Conservation (phyloP, 345 rosid genomes). For the Dipteronia dyeriana region DNA sequence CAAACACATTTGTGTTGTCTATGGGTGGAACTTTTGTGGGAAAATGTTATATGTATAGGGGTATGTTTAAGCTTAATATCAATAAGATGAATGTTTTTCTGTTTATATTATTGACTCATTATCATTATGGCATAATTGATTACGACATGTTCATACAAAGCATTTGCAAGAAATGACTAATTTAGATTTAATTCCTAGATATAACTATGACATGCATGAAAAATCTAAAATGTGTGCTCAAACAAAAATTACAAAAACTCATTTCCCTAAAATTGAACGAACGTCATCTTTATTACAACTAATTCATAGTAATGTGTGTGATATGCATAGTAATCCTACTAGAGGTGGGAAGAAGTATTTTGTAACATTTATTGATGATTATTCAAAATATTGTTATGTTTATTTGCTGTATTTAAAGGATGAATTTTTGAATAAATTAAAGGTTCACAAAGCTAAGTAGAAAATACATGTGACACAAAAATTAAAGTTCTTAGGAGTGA, state of each 20-base stretch:
- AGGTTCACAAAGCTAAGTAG: neutral
- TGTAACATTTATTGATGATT: slow-evolving; percentile 2
- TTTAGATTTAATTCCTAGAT: neutral
- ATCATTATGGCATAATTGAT: neutral
- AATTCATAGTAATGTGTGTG: too few relatives aligned
- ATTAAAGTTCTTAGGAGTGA: neutral
- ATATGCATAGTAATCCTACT: too few relatives aligned
- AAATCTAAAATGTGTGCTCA: neutral
- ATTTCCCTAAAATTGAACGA: neutral
- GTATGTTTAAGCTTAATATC: too few relatives aligned
- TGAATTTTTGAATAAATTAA: neutral
- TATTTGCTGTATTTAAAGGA: neutral
- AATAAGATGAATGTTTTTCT: neutral
- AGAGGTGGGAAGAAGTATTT: neutral
- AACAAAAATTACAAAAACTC: neutral
- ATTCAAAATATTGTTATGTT: neutral
- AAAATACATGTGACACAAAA: neutral
- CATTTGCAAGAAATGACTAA: neutral
- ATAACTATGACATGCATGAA: neutral
- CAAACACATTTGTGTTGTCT: too few relatives aligned
- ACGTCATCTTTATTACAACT: too few relatives aligned
- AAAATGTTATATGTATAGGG: too few relatives aligned
- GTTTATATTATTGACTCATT: neutral
- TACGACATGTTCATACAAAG: neutral
- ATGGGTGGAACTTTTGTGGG: too few relatives aligned